Conservation (phyloP, 768 basidiomycete species). For the Amanita brunnescens region DNA sequence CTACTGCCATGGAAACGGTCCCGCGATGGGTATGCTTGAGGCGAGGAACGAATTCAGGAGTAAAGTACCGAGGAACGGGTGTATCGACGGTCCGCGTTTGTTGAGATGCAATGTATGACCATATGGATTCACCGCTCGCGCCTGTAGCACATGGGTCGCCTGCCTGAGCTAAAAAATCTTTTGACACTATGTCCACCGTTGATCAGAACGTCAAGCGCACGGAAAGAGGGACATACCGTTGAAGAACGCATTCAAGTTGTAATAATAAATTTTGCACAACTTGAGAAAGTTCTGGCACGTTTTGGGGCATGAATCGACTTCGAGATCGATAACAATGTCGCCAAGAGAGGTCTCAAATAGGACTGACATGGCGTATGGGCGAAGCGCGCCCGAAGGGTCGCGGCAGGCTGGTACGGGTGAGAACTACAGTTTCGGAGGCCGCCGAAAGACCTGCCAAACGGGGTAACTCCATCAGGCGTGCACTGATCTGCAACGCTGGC, state of each 20-base stretch:
- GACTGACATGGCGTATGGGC: slow-evolving; percentile 64
- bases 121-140: slow-evolving; percentile 86
- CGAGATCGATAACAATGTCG: slow-evolving; percentile 93
- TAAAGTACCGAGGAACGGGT: slow-evolving; percentile 66
- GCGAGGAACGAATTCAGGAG: slow-evolving; percentile 71
- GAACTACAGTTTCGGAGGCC: no score
- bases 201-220: background rate
- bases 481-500: no score
- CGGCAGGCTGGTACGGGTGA: background rate
- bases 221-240: slow-evolving; percentile 6
- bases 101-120: slow-evolving; percentile 61
- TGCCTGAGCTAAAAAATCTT: slow-evolving; percentile 92
- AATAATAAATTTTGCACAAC: slow-evolving; percentile 90
- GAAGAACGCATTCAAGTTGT: no score
- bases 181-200: slow-evolving; percentile 36
- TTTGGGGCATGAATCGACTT: slow-evolving; percentile 83
- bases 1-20: slow-evolving; percentile 96
- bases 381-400: background rate
- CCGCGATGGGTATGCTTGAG: slow-evolving; percentile 82
- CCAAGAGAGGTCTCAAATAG: slow-evolving; percentile 95
- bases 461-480: no score
- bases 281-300: slow-evolving; percentile 96
- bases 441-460: no score
- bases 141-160: slow-evolving; percentile 97
- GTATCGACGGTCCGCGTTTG: background rate